Percentiles rank a stretch among this genome's conserved stretches.
Conservation (phyloP, 306 rosid genomes). For the Abrus precatorius region DNA sequence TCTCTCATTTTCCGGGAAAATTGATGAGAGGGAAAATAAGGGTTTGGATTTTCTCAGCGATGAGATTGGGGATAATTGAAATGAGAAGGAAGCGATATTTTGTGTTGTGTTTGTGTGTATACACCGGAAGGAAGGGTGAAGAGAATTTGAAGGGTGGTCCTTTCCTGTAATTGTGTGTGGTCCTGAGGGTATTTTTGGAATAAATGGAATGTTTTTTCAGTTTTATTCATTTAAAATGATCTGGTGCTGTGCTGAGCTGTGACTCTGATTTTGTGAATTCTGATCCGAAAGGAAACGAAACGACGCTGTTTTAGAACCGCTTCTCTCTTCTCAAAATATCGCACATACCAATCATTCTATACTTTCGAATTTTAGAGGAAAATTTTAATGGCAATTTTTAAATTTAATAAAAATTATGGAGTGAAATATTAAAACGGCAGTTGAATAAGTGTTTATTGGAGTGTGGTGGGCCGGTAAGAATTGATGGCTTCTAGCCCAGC, state of each 20-base stretch:
- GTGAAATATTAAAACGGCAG: background rate
- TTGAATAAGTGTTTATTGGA: background rate
- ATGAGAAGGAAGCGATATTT: background rate
- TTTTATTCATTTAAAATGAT: background rate
- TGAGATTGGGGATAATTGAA: background rate
- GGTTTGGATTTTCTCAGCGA: background rate
- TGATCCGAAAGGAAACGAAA: background rate
- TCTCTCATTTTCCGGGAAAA: constrained; percentile 55
- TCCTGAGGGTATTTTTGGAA: constrained; percentile 35
- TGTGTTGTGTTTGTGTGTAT: no score
- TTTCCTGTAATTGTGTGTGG: background rate
- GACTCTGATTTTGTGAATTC: background rate
- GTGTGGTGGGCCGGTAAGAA: constrained; percentile 17
- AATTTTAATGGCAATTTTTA: no score
- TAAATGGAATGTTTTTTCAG: background rate
- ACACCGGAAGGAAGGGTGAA: background rate
- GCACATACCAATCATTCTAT: background rate
- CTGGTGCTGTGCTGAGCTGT: constrained; percentile 18
- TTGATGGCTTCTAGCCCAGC: constrained; percentile 21
- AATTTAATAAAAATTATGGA: background rate
- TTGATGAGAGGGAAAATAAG: background rate
- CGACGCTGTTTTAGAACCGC: constrained; percentile 3
- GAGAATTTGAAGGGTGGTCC: constrained; percentile 36
- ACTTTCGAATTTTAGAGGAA: no score
- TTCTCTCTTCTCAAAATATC: background rate